Percentiles rank a stretch among this genome's conserved stretches.
These are phyloP conservation scores for Colletotrichum graminicola DNA, from an alignment of 2,329 filamentous ascomycete species.

Conservation along the genomic window DNA sequence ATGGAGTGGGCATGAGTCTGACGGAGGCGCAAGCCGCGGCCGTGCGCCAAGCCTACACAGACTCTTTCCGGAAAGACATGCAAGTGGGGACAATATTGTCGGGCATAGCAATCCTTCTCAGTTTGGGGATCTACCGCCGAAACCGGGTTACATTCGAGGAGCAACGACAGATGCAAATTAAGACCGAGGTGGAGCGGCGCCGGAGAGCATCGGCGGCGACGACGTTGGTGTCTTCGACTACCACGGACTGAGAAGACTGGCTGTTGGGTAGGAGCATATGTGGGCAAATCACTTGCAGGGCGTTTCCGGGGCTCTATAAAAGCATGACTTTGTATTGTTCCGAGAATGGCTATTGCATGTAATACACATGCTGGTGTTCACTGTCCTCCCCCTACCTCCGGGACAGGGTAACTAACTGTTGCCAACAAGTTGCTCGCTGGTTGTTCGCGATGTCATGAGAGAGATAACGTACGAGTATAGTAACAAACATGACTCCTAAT, in stretches of 20 bases:
- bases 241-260: slow-evolving; percentile 18
- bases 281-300: background rate
- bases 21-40: slow-evolving; percentile 47
- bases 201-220: slow-evolving; percentile 35
- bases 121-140: slow-evolving; percentile 55
- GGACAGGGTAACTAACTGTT: no score
- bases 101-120: slow-evolving; percentile 55
- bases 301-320: background rate
- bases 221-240: slow-evolving; percentile 31
- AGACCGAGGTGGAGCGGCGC: slow-evolving; percentile 26
- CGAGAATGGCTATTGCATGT: background rate
- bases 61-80: slow-evolving; percentile 62
- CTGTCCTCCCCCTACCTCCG: no score
- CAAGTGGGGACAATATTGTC: slow-evolving; percentile 57
- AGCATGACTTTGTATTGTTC: background rate
- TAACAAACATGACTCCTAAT: background rate
- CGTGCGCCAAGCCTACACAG: slow-evolving; percentile 56
- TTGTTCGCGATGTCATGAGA: no score
- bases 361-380: background rate
- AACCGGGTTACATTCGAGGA: slow-evolving; percentile 48
- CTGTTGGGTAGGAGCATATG: no score
- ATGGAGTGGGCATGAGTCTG: slow-evolving; percentile 44
- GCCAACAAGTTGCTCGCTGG: no score
- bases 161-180: slow-evolving; percentile 40
- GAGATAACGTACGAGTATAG: background rate